These are phyloP conservation scores for Aspergillus unguis DNA, from an alignment of 2,329 filamentous ascomycete species.

Conservation along the genomic window DNA sequence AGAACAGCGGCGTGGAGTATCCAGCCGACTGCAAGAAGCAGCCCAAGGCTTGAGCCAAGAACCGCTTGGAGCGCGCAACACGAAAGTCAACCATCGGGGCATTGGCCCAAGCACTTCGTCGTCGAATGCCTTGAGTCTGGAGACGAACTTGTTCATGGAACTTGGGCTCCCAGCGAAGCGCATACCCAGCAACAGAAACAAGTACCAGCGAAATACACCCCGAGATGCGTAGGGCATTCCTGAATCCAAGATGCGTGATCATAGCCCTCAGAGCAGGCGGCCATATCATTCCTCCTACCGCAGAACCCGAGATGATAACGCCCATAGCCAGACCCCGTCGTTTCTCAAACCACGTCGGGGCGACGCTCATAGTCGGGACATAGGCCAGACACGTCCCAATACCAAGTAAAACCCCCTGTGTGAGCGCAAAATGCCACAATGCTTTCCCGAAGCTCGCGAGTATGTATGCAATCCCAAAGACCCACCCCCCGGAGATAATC, in stretches of 20 bases:
- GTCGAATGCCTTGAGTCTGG: constrained; percentile 18
- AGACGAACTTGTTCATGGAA: constrained; percentile 22
- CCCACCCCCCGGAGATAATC: constrained; percentile 31
- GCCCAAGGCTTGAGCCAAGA: constrained; percentile 37
- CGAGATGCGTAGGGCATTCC: constrained; percentile 37
- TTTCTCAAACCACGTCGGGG: constrained; percentile 39
- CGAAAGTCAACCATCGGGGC: constrained; percentile 34
- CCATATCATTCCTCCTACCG: constrained; percentile 41
- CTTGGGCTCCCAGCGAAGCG: constrained; percentile 31
- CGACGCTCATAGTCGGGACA: constrained; percentile 38
- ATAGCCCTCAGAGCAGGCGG: constrained; percentile 34
- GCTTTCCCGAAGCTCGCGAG: constrained; percentile 33
- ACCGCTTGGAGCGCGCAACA: constrained; percentile 27
- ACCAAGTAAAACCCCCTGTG: constrained; percentile 40
- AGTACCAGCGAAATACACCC: constrained; percentile 30
- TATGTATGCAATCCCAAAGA: constrained; percentile 35
- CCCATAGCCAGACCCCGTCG: constrained; percentile 41
- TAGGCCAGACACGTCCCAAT: constrained; percentile 40
- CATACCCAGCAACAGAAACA: constrained; percentile 25
- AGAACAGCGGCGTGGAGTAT: constrained; percentile 42
- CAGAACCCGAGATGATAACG: constrained; percentile 38
- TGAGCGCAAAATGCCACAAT: constrained; percentile 35
- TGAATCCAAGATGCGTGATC: constrained; percentile 35
- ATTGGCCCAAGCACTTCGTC: constrained; percentile 19
- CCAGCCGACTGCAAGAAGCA: constrained; percentile 40